Evolutionary conservation across 2,329 filamentous ascomycete genomes (phyloP), one percentile per base, ranked within the genome.

Genomic region (Penicillium digitatum): DNA sequence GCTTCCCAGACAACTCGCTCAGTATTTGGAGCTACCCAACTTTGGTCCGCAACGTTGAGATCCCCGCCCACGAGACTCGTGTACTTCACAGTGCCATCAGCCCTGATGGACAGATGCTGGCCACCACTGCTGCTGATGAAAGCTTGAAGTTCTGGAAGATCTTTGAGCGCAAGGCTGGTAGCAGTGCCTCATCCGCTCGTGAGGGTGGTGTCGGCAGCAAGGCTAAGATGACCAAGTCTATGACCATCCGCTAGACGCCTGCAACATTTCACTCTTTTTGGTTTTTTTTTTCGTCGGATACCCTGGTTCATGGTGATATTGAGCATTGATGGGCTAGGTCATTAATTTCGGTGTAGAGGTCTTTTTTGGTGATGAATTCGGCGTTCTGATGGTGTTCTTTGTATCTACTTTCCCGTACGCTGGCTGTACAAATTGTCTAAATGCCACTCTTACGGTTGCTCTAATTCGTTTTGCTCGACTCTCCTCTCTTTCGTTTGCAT

Each of bases 101-200:
- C 78, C 94, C 94, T 3, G 94, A 99, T 69, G 94, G 94, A 49
- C 94, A 99, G 80, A 96, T 96, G 86, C 84, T 99, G 53, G 94
- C 94, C 48, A 99, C 94, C 48, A 93, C 94, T 57, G 89, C 93
- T 66, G 92, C 93, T 35, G 94, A 99, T 69, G 94, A 99, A 81
- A 93, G 88, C 71, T 82, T 99, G 75, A 99, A 99, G 80, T 99
- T 99, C 82, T 99, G 94, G 94, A 99, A 99, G 86, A 83, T 99
- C 66, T 99, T 99, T 70, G 94, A 99, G 83, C 96, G 96, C 84
- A 97, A 96, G 84, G 81, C 92, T 18, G 91, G 90, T 52, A 79
- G 83, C 56, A 79, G 83, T 57, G 83, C 86, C 48, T 83, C 85
- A 46, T 72, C 81, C 31, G 80, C 86, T 52, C 82, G 84, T 57